Evolutionary conservation across 805 yeast genomes (phyloP), one percentile per base, ranked within the genome.

Genomic region (Zygosaccharomyces bailii): DNA sequence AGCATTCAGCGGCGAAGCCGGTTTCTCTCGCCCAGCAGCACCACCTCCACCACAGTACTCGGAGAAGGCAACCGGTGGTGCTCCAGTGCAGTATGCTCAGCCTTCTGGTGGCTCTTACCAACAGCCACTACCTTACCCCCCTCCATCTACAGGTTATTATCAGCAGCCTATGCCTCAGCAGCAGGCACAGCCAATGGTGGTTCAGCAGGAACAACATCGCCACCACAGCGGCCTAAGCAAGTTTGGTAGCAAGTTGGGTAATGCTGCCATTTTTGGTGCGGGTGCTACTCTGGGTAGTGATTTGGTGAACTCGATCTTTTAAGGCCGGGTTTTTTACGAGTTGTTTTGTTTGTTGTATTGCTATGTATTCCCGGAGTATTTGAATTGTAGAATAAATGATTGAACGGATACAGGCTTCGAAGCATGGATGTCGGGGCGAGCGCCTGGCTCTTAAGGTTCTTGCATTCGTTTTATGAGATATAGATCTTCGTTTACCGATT

Each of bases 241-340:
- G 57, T 78, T 86, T 54, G 95, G 95, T 19, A 74, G 85, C 51
- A 84, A 86, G 66, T 69, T 90, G 47, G 96, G 96, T 48, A 80
- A 88, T 54, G 95, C 97, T n/a, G 90, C 95, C 27, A 79, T 90
- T 39, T 91, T 88, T 53, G 97, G 97, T 66, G 96, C 96, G 7
- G 98, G 98, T 72, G 96, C 97, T 31, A 83, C 96, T 1, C 72
- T 90, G 43, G 98, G 97, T 59, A 75, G 87, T 36, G 88, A 84
- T 56, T 56, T 91, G 42, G 86, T 90, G 33, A 80, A 84, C 59
- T 21, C 25, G 25, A 21, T 27, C 31, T 27, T 27, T n/a, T 27
- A 11, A n/a, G 31, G 14, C 14, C 7, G 31, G 4, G 10, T 13
- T 10, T n/a, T 10, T 10, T n/a, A n/a, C 13, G 31, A 4, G 27